Evolutionary conservation across 257 asterid species (phyloP).

Genomic region (Leptodermis oblonga): DNA sequence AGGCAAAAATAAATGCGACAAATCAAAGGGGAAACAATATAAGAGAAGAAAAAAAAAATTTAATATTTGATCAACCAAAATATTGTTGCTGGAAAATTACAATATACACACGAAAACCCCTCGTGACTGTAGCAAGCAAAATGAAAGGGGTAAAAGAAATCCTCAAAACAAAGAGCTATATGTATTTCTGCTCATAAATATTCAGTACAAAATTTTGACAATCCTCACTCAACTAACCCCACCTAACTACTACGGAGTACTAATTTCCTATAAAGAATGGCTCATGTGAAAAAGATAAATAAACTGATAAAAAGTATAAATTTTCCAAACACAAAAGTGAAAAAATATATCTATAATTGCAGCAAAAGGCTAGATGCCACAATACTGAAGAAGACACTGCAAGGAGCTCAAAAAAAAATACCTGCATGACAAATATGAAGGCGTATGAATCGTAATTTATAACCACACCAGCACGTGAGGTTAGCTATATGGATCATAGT

Average conservation of each 20-base stretch:
- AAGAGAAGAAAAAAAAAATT: no score
- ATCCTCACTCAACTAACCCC: constrained; percentile 13
- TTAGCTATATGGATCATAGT: no score
- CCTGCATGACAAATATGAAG: constrained; percentile 4
- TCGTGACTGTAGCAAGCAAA: background rate
- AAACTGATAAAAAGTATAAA: background rate
- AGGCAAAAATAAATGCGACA: no score
- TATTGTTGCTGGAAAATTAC: background rate
- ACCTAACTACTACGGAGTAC: background rate
- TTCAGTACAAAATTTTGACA: background rate
- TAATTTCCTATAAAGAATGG: constrained; percentile 11
- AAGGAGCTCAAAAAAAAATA: background rate
- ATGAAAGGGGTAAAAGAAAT: background rate
- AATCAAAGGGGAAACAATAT: no score
- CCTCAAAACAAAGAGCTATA: background rate
- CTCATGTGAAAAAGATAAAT: background rate
- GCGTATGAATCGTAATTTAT: background rate
- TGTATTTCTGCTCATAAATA: background rate
- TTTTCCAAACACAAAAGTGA: background rate
- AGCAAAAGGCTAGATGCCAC: constrained; percentile 4
- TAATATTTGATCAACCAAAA: background rate
- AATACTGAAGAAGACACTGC: constrained; percentile 7
- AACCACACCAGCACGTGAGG: no score
- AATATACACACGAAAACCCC: background rate
- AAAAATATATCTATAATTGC: background rate